Evolutionary conservation across 768 basidiomycete species (phyloP), one percentile per base, ranked within the genome.

Genomic region (Macrolepiota albuminosa): DNA sequence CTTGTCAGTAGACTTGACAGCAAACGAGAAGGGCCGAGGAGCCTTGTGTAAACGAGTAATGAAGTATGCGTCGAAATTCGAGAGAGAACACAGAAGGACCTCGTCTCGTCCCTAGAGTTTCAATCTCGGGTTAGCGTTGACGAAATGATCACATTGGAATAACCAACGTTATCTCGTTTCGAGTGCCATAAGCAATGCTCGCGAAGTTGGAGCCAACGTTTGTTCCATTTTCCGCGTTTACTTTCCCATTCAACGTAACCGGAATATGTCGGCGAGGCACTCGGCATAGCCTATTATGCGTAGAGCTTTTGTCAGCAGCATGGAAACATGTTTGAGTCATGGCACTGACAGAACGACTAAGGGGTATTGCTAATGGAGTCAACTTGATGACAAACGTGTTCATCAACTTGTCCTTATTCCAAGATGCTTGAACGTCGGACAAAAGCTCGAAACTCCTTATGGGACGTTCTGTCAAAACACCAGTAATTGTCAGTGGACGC

Each of bases 181-280:
- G 92, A 88, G 40, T 96, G 70, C 82, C 87, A 96, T 56, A 98
- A 69, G 61, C 84, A 83, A 63, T 95, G 92, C 67, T 95, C 93
- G 51, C 91, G 81, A 29, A 97, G 81, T 66, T 88, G 85, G 69
- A 99, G 78, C 85, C 88, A 95, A 37, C 93, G 84, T 73, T 98
- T 98, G 58, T 79, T 88, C 97, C 96, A 99, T 73, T 97, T 97
- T 39, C 94, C 94, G 60, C 88, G 84, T 75, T 96, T 98, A 48
- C 78, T 79, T 76, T 96, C 93, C 83, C 87, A 91, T 70, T 98
- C 91, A 29, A 98, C 85, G 67, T 86, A 94, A 6, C 88, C 78
- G 40, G 76, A 75, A 67, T 76, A 72, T 24, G 70, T 73, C 7
- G 82, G 77, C 29, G 81, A 73, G 62, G 74, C 78, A n/a, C 80